Evolutionary conservation across 768 basidiomycete species (phyloP), one percentile per base, ranked within the genome.

Genomic region (Kwoniella bestiolae): DNA sequence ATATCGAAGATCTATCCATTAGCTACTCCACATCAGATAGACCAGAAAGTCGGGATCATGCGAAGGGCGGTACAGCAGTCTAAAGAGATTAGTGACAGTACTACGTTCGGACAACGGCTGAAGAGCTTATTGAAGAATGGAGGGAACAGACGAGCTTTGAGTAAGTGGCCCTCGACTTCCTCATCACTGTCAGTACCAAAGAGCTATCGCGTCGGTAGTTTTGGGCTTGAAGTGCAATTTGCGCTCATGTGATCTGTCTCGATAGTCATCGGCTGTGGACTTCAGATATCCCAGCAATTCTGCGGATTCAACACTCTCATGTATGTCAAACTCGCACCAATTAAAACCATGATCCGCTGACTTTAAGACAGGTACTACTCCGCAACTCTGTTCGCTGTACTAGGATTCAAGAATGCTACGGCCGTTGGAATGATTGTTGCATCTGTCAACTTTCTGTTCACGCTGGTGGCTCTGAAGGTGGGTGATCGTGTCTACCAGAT

Each of bases 201-300:
- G n/a, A n/a, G n/a, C n/a, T n/a, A n/a, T n/a, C n/a, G n/a, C n/a
- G n/a, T n/a, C n/a, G n/a, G n/a, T n/a, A n/a, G n/a, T n/a, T n/a
- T n/a, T n/a, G n/a, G n/a, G n/a, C n/a, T n/a, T n/a, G n/a, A n/a
- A n/a, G n/a, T n/a, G n/a, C n/a, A n/a, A n/a, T n/a, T n/a, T n/a
- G n/a, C n/a, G 38, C 1, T 41, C 1, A 41, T 41, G 0, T 2
- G 1, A 21, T 2, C 34, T 44, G 18, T 29, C 12, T 26, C 8
- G 2, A 12, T 62, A 90, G 89, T 90, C 68, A 84, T 92, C 14
- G 89, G 86, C 9, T 90, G 89, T 74, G 91, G 89, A 47, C 86
- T 92, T 80, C 91, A 92, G 82, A 90, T 89, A 0, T 88, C 87
- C 80, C 91, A 93, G 75, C 91, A 92, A 75, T 84, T 92, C 0